A percentile compares a stretch with the other conserved stretches of the same genome.
Conservation (phyloP, 1,139 yeast species). For the Candida sp. region DNA sequence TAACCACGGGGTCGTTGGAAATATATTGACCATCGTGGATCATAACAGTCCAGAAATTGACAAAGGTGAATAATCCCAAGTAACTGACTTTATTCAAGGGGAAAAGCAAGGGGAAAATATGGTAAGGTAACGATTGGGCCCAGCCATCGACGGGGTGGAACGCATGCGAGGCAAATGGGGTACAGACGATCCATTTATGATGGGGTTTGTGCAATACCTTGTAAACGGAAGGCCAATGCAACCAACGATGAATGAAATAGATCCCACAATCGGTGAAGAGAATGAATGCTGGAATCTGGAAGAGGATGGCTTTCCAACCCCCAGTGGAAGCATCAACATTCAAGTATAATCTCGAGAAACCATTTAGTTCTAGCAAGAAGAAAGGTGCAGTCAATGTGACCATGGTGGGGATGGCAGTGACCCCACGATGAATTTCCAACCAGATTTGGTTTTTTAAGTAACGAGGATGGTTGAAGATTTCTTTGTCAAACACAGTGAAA, state of each 20-base stretch:
- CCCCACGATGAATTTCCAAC: constrained; percentile 76
- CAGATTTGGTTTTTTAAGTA: constrained; percentile 90
- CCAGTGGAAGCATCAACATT: constrained; percentile 58
- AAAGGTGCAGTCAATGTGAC: constrained; percentile 85
- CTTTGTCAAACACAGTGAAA: constrained; percentile 75
- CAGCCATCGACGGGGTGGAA: constrained; percentile 99
- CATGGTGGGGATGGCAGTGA: constrained; percentile 84
- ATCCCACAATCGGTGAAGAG: constrained; percentile 93
- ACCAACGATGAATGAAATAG: constrained; percentile 85
- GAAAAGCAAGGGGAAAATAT: constrained; percentile 83
- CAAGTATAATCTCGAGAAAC: constrained; percentile 77
- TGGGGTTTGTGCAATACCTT: constrained; percentile 94
- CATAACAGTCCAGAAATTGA: constrained; percentile 98
- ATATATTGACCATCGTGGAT: constrained; percentile 97
- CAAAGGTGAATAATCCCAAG: constrained; percentile 77
- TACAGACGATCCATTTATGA: constrained; percentile 98
- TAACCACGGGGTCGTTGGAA: constrained; percentile 89
- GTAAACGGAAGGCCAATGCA: constrained; percentile 90
- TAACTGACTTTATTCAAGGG: constrained; percentile 89
- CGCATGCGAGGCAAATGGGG: constrained; percentile 98
- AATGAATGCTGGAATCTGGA: constrained; percentile 74
- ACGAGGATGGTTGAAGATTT: constrained; percentile 92
- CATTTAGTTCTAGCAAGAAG: constrained; percentile 79
- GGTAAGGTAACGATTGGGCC: constrained; percentile 90
- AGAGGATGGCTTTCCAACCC: constrained; percentile 62